These are phyloP conservation scores for Mycena galericulata DNA, from an alignment of 768 basidiomycete species.

Conservation along the genomic window DNA sequence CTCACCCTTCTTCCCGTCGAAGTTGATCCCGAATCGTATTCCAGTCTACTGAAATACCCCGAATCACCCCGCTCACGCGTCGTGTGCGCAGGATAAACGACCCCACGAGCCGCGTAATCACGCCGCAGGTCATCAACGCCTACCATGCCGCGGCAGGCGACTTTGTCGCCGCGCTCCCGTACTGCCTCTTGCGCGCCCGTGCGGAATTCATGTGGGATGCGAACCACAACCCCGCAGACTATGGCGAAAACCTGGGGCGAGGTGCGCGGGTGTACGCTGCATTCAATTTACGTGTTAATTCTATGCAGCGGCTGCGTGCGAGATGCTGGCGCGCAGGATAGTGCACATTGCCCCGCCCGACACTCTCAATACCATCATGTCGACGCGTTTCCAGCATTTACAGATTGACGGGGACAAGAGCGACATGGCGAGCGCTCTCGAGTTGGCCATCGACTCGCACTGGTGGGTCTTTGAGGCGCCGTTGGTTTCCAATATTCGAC, in stretches of 20 bases:
- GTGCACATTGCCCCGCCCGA: constrained; percentile 78
- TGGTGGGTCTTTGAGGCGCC: constrained; percentile 61
- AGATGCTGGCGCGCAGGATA: constrained; percentile 84
- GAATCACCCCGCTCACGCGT: not conserved
- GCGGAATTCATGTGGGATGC: constrained; percentile 88
- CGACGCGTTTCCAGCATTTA: constrained; percentile 77
- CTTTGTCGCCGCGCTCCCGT: constrained; percentile 90
- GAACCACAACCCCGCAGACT: constrained; percentile 84
- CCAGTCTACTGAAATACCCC: not conserved
- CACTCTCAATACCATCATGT: constrained; percentile 77
- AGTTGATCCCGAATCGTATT: constrained; percentile 63
- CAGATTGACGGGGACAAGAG: constrained; percentile 83
- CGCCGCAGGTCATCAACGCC: constrained; percentile 80
- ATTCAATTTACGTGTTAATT: not conserved
- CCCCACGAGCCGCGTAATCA: constrained; percentile 87
- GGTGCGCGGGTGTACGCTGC: constrained; percentile 55
- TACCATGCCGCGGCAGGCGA: constrained; percentile 89
- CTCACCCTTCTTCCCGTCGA: constrained; percentile 83
- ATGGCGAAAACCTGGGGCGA: constrained; percentile 86
- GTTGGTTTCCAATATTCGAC: not conserved
- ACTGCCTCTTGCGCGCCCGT: constrained; percentile 80
- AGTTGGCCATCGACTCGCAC: constrained; percentile 92
- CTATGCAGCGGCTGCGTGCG: constrained; percentile 78
- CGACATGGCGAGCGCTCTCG: constrained; percentile 81
- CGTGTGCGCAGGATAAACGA: constrained; percentile 67